These are phyloP conservation scores for Hirschioporus abietinus DNA, from an alignment of 768 basidiomycete genomes.

Conservation along the genomic window DNA sequence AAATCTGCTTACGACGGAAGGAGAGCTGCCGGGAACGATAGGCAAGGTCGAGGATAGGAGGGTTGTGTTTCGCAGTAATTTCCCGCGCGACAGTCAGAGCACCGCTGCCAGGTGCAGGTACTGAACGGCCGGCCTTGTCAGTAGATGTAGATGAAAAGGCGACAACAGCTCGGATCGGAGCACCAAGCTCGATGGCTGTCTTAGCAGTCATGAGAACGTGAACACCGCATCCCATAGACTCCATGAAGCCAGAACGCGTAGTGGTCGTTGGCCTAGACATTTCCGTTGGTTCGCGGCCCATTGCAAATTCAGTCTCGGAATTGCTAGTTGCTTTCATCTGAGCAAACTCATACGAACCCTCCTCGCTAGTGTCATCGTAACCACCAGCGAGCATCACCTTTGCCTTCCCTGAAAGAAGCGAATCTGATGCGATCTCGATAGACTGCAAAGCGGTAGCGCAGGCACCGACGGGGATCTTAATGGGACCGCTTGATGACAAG, in stretches of 20 bases:
- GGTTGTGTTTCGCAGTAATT: slow-evolving; percentile 69
- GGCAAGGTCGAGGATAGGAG: slow-evolving; percentile 74
- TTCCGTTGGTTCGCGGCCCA: slow-evolving; percentile 98
- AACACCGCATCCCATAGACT: slow-evolving; percentile 93
- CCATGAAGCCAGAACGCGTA: slow-evolving; percentile 97
- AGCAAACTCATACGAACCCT: slow-evolving; percentile 98
- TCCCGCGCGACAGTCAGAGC: slow-evolving; percentile 87
- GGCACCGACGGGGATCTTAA: slow-evolving; percentile 99
- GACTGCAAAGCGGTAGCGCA: slow-evolving; percentile 98
- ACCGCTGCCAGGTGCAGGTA: slow-evolving; percentile 95
- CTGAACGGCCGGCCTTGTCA: slow-evolving; percentile 97
- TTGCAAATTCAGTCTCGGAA: slow-evolving; percentile 94
- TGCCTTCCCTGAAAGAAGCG: slow-evolving; percentile 90
- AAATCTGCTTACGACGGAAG: slow-evolving; percentile 94
- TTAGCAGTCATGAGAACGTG: slow-evolving; percentile 97
- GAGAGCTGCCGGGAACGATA: slow-evolving; percentile 92
- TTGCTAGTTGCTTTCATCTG: slow-evolving; percentile 99
- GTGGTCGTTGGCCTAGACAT: slow-evolving; percentile 98
- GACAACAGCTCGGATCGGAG: slow-evolving; percentile 88
- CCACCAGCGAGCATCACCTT: slow-evolving; percentile 99
- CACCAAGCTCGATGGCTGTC: slow-evolving; percentile 92
- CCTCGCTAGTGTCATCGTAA: slow-evolving; percentile 96
- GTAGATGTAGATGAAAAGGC: slow-evolving; percentile 96
- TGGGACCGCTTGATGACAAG: slow-evolving; percentile 93
- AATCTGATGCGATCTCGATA: slow-evolving; percentile 96